These are phyloP conservation scores for Gloeopeniophorella convolvens DNA, from an alignment of 768 basidiomycete genomes.

Conservation along the genomic window DNA sequence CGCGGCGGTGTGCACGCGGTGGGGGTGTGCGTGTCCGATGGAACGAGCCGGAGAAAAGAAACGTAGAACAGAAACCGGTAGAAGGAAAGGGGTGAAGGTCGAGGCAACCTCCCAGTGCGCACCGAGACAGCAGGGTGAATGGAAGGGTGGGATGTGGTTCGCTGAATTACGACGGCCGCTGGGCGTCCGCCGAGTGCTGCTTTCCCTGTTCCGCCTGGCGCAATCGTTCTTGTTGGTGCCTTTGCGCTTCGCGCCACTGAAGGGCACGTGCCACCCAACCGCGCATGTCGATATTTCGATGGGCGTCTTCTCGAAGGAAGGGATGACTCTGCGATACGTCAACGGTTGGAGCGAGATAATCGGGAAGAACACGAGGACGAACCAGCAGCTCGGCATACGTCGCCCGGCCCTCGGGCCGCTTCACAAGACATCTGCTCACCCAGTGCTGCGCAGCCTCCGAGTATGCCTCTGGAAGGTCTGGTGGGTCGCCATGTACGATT, in stretches of 20 bases:
- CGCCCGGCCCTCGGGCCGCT: slow-evolving; percentile 71
- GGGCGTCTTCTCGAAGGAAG: slow-evolving; percentile 58
- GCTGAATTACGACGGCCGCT: slow-evolving; percentile 7
- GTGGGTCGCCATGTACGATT: slow-evolving; percentile 92
- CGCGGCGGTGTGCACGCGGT: slow-evolving; percentile 3
- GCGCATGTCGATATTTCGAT: slow-evolving; percentile 72
- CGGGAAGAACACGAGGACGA: neutral
- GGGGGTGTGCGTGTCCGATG: neutral
- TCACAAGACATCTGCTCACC: slow-evolving; percentile 73
- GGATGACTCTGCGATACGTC: slow-evolving; percentile 53
- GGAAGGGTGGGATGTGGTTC: neutral
- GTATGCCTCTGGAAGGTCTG: slow-evolving; percentile 71
- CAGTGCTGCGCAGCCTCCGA: slow-evolving; percentile 71
- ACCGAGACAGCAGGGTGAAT: neutral
- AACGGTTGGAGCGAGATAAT: neutral
- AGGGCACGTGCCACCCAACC: slow-evolving; percentile 66
- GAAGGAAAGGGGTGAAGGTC: neutral
- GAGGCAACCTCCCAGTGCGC: neutral
- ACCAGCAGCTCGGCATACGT: slow-evolving; percentile 80
- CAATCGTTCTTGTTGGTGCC: slow-evolving; percentile 6
- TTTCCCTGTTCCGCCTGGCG: slow-evolving; percentile 9
- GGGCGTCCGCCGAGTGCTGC: slow-evolving; percentile 8
- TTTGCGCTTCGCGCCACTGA: slow-evolving; percentile 23
- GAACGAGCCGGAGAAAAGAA: neutral
- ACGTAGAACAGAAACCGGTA: slow-evolving; percentile 6